phyloP scores from a whole-genome alignment of 495 filamentous ascomycete genomes.

The Lepraria neglecta region DNA sequence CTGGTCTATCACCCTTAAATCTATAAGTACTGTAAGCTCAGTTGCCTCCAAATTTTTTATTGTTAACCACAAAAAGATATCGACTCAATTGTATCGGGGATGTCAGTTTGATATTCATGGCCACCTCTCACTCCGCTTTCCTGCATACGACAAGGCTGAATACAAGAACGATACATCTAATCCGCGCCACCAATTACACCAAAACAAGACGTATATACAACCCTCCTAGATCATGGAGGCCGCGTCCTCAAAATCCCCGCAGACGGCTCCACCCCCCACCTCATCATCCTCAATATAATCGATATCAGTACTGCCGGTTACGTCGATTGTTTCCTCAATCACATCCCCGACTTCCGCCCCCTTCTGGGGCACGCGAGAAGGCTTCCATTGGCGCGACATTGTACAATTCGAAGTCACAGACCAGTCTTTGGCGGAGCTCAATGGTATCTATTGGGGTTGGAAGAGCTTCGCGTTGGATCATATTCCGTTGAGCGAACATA shows the following conservation, averaged over 20 bases:
- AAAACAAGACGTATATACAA: too few relatives aligned
- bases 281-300: conserved; percentile 18
- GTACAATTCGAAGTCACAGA: conserved; percentile 9
- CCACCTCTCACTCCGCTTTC: too few relatives aligned
- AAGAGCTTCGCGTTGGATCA: conserved; percentile 21
- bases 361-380: conserved; percentile 8
- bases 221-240: background rate
- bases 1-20: too few relatives aligned
- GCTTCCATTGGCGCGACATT: conserved; percentile 19
- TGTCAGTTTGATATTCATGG: too few relatives aligned
- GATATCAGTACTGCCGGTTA: background rate
- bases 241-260: conserved; percentile 18
- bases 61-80: too few relatives aligned
- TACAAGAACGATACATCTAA: too few relatives aligned
- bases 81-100: too few relatives aligned
- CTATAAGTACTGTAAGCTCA: too few relatives aligned
- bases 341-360: background rate
- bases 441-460: conserved; percentile 18
- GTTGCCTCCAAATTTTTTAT: too few relatives aligned
- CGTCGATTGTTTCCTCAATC: background rate
- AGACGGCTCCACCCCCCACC: conserved; percentile 18
- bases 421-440: conserved; percentile 16
- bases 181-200: too few relatives aligned
- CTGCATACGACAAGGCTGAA: too few relatives aligned
- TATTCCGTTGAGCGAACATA: conserved; percentile 14